A percentile compares a stretch with the other conserved stretches of the same genome.
phyloP scores from a whole-genome alignment of 164 flowering plant species.

The Vitis labrusca region DNA sequence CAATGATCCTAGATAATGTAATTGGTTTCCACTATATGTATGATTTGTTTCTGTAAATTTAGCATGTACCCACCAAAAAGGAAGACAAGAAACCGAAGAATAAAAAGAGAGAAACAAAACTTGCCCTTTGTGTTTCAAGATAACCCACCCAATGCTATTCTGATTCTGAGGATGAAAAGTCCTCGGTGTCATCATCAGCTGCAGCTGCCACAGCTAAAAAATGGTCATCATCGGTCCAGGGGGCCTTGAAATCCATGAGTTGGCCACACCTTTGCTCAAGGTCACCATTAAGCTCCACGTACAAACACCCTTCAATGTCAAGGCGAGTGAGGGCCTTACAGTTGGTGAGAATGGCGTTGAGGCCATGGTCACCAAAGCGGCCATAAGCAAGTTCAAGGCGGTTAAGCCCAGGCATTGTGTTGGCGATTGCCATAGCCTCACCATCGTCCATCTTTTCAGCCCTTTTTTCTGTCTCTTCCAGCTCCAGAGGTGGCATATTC shows the following conservation, averaged over 20 bases:
- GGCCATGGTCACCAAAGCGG: slow-evolving; percentile 24
- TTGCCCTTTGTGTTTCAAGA: too few relatives aligned
- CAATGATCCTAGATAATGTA: too few relatives aligned
- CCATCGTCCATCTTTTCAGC: slow-evolving; percentile 17
- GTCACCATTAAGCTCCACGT: slow-evolving; percentile 24
- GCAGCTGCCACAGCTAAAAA: too few relatives aligned
- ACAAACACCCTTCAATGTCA: slow-evolving; percentile 33
- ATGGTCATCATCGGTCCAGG: slow-evolving; percentile 20
- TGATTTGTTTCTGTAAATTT: too few relatives aligned
- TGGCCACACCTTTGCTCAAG: slow-evolving; percentile 17
- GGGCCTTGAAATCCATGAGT: slow-evolving; percentile 17
- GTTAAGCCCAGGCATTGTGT: slow-evolving; percentile 27
- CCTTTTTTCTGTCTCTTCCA: neutral
- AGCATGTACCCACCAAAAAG: too few relatives aligned
- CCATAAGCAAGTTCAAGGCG: slow-evolving; percentile 33
- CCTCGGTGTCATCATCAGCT: too few relatives aligned
- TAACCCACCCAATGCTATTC: too few relatives aligned
- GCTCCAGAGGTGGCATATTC: slow-evolving; percentile 29
- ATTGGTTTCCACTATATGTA: too few relatives aligned
- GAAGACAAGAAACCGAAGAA: too few relatives aligned
- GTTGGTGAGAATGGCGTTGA: slow-evolving; percentile 26
- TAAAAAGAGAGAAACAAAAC: too few relatives aligned
- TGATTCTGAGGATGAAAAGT: too few relatives aligned
- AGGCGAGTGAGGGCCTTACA: slow-evolving; percentile 28
- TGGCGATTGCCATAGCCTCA: slow-evolving; percentile 33